These are phyloP conservation scores for Ogataea angusta DNA, from an alignment of 805 yeast genomes.

Conservation along the genomic window DNA sequence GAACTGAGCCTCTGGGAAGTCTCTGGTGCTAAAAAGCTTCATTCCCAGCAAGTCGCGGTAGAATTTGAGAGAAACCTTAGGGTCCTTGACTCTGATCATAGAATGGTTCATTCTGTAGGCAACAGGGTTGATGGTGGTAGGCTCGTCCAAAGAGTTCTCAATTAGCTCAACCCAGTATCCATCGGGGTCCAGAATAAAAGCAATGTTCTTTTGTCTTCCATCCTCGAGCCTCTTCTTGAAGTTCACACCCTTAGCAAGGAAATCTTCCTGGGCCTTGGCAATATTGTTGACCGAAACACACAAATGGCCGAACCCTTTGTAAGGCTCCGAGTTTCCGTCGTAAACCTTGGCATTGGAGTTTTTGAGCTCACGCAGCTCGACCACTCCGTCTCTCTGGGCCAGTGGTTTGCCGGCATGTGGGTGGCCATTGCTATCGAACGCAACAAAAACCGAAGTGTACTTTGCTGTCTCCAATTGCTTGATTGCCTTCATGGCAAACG, in stretches of 20 bases:
- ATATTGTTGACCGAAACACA: constrained; percentile 85
- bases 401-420: constrained; percentile 38
- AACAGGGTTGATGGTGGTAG: constrained; percentile 37
- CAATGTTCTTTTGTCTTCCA: constrained; percentile 91
- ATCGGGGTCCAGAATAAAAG: constrained; percentile 93
- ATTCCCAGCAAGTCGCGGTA: constrained; percentile 80
- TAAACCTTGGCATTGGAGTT: constrained; percentile 57
- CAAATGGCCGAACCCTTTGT: constrained; percentile 92
- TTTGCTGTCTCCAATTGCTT: constrained; percentile 50
- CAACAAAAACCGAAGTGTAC: constrained; percentile 69
- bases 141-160: constrained; percentile 47
- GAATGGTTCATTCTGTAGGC: constrained; percentile 73
- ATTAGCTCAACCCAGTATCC: constrained; percentile 96
- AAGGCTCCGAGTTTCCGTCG: constrained; percentile 82
- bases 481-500: constrained; percentile 70
- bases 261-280: constrained; percentile 51
- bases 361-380: constrained; percentile 79
- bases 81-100: constrained; percentile 92
- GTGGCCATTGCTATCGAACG: constrained; percentile 45
- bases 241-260: constrained; percentile 59
- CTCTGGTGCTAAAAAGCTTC: constrained; percentile 58
- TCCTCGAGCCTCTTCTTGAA: constrained; percentile 84
- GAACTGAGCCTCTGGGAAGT: constrained; percentile 69
- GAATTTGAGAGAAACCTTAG: constrained; percentile 68
- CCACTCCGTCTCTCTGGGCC: constrained; percentile 55